A percentile compares a stretch with the other conserved stretches of the same genome.
Conservation (phyloP, 2,329 filamentous ascomycete genomes). For the Albifimbria verrucaria region DNA sequence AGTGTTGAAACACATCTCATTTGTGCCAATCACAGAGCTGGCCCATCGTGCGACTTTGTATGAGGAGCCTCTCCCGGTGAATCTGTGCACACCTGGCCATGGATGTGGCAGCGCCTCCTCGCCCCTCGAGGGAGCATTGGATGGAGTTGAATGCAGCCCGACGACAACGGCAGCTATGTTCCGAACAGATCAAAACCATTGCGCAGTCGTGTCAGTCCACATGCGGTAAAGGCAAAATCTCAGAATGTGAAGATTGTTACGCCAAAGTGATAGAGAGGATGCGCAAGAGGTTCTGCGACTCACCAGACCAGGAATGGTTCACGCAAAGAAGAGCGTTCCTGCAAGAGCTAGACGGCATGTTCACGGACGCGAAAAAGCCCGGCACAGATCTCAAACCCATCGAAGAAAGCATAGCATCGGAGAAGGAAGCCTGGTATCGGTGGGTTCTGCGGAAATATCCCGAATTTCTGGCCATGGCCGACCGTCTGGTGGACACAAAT, state of each 20-base stretch:
- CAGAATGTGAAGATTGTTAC: constrained; percentile 48
- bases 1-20: no score
- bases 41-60: neutral
- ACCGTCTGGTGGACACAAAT: constrained; percentile 23
- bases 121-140: constrained; percentile 28
- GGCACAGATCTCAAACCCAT: constrained; percentile 41
- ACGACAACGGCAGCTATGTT: constrained; percentile 31
- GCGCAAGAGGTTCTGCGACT: constrained; percentile 31
- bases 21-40: neutral
- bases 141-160: constrained; percentile 32
- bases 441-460: constrained; percentile 38
- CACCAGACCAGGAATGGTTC: constrained; percentile 47
- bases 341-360: constrained; percentile 44
- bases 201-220: constrained; percentile 38
- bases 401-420: constrained; percentile 46
- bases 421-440: constrained; percentile 53
- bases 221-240: constrained; percentile 39
- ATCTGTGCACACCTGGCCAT: neutral
- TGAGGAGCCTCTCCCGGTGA: neutral
- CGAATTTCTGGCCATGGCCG: constrained; percentile 32
- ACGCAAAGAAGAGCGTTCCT: constrained; percentile 45
- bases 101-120: neutral
- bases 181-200: constrained; percentile 38
- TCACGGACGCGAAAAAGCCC: constrained; percentile 43
- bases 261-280: constrained; percentile 43